Conservation (phyloP, 2,329 filamentous ascomycete species). For the Fusarium pseudocircinatum region DNA sequence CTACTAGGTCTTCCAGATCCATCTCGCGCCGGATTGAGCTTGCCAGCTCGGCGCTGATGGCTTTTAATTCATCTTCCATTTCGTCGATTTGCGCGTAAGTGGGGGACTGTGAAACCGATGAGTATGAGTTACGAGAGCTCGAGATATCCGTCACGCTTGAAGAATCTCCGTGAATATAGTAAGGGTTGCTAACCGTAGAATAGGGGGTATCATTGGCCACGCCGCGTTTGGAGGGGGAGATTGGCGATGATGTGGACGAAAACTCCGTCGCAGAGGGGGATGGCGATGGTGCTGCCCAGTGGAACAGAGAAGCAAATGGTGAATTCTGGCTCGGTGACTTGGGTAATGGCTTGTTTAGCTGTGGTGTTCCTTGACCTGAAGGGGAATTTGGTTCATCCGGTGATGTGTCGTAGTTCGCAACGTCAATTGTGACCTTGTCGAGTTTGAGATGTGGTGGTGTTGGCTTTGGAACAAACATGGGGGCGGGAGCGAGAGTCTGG, state of each 20-base stretch:
- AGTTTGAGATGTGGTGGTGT: slow-evolving; percentile 64
- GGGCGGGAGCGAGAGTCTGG: slow-evolving; percentile 56
- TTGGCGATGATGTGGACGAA: slow-evolving; percentile 64
- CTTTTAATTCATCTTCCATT: slow-evolving; percentile 92
- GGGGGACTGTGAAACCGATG: slow-evolving; percentile 58
- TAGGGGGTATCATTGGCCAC: slow-evolving; percentile 47
- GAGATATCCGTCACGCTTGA: slow-evolving; percentile 51
- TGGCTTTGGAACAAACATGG: slow-evolving; percentile 60
- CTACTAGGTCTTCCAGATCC: slow-evolving; percentile 94
- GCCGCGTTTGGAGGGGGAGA: slow-evolving; percentile 54
- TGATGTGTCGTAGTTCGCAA: slow-evolving; percentile 40
- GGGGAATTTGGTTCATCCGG: slow-evolving; percentile 41
- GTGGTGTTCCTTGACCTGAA: slow-evolving; percentile 45
- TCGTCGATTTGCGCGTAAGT: slow-evolving; percentile 74
- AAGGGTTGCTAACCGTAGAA: slow-evolving; percentile 41
- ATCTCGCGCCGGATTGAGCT: slow-evolving; percentile 94
- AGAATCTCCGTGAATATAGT: slow-evolving; percentile 52
- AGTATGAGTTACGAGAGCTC: slow-evolving; percentile 61
- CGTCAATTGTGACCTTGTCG: slow-evolving; percentile 51
- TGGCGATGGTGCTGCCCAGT: slow-evolving; percentile 60
- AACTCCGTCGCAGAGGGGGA: slow-evolving; percentile 60
- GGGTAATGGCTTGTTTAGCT: slow-evolving; percentile 64
- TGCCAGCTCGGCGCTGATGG: slow-evolving; percentile 92
- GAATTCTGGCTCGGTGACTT: slow-evolving; percentile 61
- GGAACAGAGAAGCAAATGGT: slow-evolving; percentile 63